These are phyloP conservation scores for Domatiomyces catenatus DNA, from an alignment of 2,329 filamentous ascomycete genomes.

Conservation along the genomic window DNA sequence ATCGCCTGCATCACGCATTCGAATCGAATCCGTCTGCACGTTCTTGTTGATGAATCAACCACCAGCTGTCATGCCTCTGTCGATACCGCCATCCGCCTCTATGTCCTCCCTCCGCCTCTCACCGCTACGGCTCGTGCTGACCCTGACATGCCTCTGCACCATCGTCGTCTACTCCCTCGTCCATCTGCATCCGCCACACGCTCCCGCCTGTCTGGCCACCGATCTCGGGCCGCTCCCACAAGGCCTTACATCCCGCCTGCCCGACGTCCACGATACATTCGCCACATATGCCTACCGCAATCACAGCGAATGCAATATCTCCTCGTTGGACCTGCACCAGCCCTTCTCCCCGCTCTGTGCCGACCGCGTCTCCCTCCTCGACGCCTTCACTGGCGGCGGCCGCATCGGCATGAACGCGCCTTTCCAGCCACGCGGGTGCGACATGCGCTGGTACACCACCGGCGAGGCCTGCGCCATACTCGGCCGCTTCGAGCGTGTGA, in stretches of 20 bases:
- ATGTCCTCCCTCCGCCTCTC: too few species aligned
- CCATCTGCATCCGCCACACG: not conserved
- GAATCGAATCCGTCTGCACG: too few species aligned
- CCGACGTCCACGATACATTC: constrained; percentile 26
- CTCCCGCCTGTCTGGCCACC: not conserved
- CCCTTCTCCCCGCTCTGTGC: constrained; percentile 25
- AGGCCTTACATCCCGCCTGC: constrained; percentile 11
- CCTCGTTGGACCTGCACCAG: constrained; percentile 30
- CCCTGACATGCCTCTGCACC: not conserved
- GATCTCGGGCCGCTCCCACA: not conserved
- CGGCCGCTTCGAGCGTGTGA: constrained; percentile 31
- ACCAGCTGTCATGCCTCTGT: not conserved
- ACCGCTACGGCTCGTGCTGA: not conserved
- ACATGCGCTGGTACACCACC: constrained; percentile 35
- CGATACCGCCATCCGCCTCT: not conserved
- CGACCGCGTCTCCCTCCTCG: constrained; percentile 24
- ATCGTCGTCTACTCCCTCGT: not conserved
- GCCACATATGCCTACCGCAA: constrained; percentile 29
- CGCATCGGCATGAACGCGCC: constrained; percentile 32
- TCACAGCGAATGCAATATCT: constrained; percentile 27
- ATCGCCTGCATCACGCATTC: not conserved
- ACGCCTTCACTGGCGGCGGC: constrained; percentile 30
- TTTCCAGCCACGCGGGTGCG: constrained; percentile 31
- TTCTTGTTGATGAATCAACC: not conserved
- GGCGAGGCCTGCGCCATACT: constrained; percentile 33